Percentiles rank a stretch among this genome's conserved stretches.
These are phyloP conservation scores for Begonia fuchsioides DNA, from an alignment of 306 rosid genomes.

Conservation along the genomic window DNA sequence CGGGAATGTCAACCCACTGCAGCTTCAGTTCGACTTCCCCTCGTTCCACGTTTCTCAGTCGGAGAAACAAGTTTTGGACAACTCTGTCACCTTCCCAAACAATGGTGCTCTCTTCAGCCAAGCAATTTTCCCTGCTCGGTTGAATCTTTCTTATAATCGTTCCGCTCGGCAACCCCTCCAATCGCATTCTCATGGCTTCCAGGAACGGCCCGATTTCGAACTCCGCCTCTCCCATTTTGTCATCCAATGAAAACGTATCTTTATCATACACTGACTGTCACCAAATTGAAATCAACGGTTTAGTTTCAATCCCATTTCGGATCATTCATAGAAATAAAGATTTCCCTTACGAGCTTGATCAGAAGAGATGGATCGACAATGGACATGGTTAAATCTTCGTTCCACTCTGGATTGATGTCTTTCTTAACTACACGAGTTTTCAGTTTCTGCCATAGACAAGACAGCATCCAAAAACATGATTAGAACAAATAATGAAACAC, in stretches of 20 bases:
- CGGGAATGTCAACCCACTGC: constrained; percentile 63
- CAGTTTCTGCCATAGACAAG: constrained; percentile 36
- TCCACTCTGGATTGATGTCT: constrained; percentile 72
- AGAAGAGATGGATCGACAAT: constrained; percentile 45
- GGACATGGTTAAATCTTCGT: constrained; percentile 65
- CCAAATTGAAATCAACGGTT: not conserved
- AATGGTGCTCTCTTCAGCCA: constrained; percentile 62
- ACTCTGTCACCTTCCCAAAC: constrained; percentile 35
- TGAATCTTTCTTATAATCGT: constrained; percentile 33
- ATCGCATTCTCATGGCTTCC: constrained; percentile 27
- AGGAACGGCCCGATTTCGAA: constrained; percentile 33
- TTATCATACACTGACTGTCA: constrained; percentile 63
- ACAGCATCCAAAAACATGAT: no score
- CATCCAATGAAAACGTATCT: constrained; percentile 53
- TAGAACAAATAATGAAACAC: no score
- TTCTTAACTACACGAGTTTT: constrained; percentile 57
- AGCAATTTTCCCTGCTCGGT: constrained; percentile 46
- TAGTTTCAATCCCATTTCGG: not conserved
- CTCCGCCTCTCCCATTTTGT: constrained; percentile 86
- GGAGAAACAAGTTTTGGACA: constrained; percentile 45
- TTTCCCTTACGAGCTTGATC: constrained; percentile 42
- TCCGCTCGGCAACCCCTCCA: constrained; percentile 26
- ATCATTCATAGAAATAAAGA: not conserved
- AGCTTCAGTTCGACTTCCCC: constrained; percentile 69
- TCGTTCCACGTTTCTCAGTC: constrained; percentile 61